Conservation (phyloP, 2,329 filamentous ascomycete species). For the Phyllosticta citriasiana region DNA sequence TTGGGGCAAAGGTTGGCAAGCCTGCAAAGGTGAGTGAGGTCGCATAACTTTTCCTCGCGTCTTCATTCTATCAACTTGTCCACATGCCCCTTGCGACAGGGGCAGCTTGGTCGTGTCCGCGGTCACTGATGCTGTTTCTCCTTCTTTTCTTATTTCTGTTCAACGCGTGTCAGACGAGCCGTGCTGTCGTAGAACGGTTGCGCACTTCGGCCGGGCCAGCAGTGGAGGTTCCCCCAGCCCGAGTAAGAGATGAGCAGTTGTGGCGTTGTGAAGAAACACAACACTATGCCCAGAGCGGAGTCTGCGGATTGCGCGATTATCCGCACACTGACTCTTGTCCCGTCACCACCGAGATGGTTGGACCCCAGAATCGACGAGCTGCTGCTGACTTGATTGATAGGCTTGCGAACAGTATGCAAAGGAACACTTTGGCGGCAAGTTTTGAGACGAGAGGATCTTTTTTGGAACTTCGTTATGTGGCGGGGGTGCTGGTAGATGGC, state of each 20-base stretch:
- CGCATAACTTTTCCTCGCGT: neutral
- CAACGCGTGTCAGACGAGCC: neutral
- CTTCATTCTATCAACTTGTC: neutral
- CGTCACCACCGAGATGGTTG: neutral
- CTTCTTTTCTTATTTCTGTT: neutral
- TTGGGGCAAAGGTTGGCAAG: conserved; percentile 93
- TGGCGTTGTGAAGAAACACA: neutral
- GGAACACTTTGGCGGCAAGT: conserved; percentile 65
- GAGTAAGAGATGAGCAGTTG: neutral
- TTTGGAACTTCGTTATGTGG: no score
- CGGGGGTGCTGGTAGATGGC: neutral
- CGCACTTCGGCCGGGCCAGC: neutral
- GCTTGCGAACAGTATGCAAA: conserved; percentile 91
- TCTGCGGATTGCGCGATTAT: neutral
- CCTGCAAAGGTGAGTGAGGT: conserved; percentile 68
- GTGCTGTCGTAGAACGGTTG: neutral
- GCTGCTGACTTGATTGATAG: conserved; percentile 31
- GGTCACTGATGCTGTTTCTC: neutral
- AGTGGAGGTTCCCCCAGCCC: neutral
- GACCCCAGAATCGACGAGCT: neutral
- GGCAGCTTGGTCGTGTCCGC: neutral
- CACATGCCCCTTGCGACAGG: neutral
- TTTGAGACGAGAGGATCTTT: neutral
- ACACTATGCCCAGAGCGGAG: neutral
- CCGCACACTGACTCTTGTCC: neutral